phyloP scores from a whole-genome alignment of 805 yeast species.

The Candida golubevii region DNA sequence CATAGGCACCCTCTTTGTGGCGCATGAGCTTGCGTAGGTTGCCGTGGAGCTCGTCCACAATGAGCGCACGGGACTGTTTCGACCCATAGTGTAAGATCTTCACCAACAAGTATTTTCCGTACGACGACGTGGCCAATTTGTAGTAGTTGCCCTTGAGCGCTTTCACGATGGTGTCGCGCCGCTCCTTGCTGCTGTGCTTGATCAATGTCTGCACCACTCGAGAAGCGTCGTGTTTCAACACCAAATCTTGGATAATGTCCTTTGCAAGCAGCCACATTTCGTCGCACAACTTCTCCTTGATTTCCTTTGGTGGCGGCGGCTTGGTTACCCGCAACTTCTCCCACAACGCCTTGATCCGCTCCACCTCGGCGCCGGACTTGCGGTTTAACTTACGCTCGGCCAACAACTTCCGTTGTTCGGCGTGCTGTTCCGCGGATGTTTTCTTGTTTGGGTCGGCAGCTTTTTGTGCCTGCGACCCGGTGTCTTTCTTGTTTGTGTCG shows the following conservation, averaged over 20 bases:
- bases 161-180: constrained; percentile 64
- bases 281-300: constrained; percentile 71
- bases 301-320: constrained; percentile 73
- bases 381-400: constrained; percentile 83
- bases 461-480: constrained; percentile 14
- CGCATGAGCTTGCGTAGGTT: constrained; percentile 87
- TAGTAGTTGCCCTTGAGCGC: constrained; percentile 74
- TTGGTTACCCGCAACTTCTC: constrained; percentile 82
- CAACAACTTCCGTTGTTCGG: constrained; percentile 73
- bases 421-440: constrained; percentile 63
- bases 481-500: constrained; percentile 27
- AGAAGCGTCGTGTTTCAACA: constrained; percentile 92
- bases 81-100: constrained; percentile 91
- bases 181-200: constrained; percentile 75
- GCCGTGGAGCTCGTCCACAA: constrained; percentile 86
- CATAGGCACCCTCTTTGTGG: constrained; percentile 97
- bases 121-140: constrained; percentile 82
- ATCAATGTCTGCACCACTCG: constrained; percentile 92
- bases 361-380: constrained; percentile 83
- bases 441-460: constrained; percentile 42
- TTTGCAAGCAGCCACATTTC: constrained; percentile 83
- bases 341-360: constrained; percentile 83
- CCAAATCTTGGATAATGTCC: constrained; percentile 76
- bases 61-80: constrained; percentile 67
- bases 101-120: constrained; percentile 87